Percentiles rank a stretch among this genome's conserved stretches.
Conservation (phyloP, 1,284 basidiomycete species). For the Rhodotorula sp. region DNA sequence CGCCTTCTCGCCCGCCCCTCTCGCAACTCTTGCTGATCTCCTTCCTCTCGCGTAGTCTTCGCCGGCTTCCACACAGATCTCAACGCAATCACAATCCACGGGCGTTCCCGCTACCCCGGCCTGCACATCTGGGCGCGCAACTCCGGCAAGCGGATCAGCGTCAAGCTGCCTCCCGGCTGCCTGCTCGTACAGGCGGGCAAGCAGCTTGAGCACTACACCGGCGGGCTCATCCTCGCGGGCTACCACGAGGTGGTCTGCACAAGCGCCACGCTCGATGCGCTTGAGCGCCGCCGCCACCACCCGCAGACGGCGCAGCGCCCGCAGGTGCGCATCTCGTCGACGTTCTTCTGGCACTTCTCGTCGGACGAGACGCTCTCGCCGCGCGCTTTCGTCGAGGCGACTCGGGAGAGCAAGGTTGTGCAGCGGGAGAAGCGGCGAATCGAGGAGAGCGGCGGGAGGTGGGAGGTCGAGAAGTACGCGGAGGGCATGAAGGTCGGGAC, state of each 20-base stretch:
- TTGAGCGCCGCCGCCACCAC: conserved; percentile 63
- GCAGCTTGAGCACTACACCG: conserved; percentile 84
- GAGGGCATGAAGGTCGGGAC: conserved; percentile 76
- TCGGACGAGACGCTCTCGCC: conserved; percentile 63
- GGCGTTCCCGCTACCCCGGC: conserved; percentile 79
- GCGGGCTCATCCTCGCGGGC: conserved; percentile 76
- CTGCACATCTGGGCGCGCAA: conserved; percentile 90
- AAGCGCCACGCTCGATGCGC: conserved; percentile 67
- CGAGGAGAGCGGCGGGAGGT: conserved; percentile 53
- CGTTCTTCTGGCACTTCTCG: conserved; percentile 90
- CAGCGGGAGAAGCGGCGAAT: conserved; percentile 54
- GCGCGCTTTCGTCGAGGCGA: not conserved
- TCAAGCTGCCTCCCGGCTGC: conserved; percentile 68
- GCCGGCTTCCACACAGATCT: conserved; percentile 85
- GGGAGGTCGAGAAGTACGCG: conserved; percentile 61
- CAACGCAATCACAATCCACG: conserved; percentile 73
- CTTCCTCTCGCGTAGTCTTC: conserved; percentile 56
- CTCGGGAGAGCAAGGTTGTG: conserved; percentile 5
- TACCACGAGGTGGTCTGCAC: conserved; percentile 90
- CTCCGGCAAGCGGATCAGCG: conserved; percentile 79
- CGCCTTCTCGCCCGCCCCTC: too few species aligned
- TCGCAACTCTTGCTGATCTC: conserved; percentile 56
- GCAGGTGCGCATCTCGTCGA: conserved; percentile 84
- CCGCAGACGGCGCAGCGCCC: conserved; percentile 66
- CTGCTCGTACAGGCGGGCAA: conserved; percentile 80